Percentiles rank a stretch among this genome's conserved stretches.
Evolutionary conservation across 202 grass and related monocot species (phyloP).

Genomic region (Schoenoplectus tabernaemontani): DNA sequence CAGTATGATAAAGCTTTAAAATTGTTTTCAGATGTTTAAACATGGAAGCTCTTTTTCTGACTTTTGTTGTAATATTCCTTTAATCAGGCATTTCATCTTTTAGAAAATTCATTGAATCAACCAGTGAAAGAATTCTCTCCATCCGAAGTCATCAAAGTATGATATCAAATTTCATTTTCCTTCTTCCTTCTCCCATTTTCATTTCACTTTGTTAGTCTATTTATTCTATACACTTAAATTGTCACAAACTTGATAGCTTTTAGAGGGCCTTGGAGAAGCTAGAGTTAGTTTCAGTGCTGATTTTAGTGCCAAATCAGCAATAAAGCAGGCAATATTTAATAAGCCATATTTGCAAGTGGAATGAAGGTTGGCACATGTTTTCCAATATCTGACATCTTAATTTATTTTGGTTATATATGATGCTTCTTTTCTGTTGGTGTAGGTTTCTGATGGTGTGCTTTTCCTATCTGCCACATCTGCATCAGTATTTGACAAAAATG

Average conservation of each 20-base stretch:
- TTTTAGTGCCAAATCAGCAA: constrained; percentile 81
- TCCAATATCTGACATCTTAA: not conserved
- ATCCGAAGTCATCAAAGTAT: constrained; percentile 67
- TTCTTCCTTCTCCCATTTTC: constrained; percentile 18
- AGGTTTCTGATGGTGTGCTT: constrained; percentile 66
- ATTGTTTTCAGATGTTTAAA: constrained; percentile 6
- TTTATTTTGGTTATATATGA: constrained; percentile 24
- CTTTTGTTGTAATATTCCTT: constrained; percentile 13
- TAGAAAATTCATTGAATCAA: constrained; percentile 48
- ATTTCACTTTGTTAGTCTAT: not conserved
- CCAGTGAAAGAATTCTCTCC: constrained; percentile 55
- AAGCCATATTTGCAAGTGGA: constrained; percentile 63
- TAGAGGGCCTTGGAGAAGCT: constrained; percentile 69
- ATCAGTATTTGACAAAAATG: constrained; percentile 55
- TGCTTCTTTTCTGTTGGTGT: constrained; percentile 12
- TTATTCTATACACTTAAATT: constrained; percentile 15
- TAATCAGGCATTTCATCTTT: constrained; percentile 51
- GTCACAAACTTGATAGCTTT: constrained; percentile 44
- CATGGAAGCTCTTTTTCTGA: constrained; percentile 21
- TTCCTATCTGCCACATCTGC: constrained; percentile 59
- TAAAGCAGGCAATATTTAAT: constrained; percentile 78
- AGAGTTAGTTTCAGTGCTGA: constrained; percentile 92
- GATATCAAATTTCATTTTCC: constrained; percentile 6
- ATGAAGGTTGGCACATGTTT: constrained; percentile 45
- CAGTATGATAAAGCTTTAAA: constrained; percentile 46